Percentiles rank a stretch among this genome's conserved stretches.
Conservation (phyloP, 1,284 basidiomycete genomes). For the Naganishia sp. region DNA sequence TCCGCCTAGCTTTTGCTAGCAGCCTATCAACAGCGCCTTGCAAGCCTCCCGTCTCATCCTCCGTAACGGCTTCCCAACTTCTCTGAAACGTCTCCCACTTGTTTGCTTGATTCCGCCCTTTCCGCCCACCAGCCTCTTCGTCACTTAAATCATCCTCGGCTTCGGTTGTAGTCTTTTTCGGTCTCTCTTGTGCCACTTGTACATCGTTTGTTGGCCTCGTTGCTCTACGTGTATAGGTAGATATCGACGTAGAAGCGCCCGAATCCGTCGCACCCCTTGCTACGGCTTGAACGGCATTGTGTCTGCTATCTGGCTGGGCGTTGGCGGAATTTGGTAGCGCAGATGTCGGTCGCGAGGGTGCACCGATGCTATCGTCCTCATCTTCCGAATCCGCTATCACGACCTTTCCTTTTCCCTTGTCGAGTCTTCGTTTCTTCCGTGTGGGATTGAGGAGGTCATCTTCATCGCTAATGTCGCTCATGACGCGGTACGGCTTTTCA, state of each 20-base stretch:
- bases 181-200: not conserved
- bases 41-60: slow-evolving; percentile 89
- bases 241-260: slow-evolving; percentile 15
- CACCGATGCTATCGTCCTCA: slow-evolving; percentile 1
- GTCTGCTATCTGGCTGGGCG: slow-evolving; percentile 1
- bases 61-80: slow-evolving; percentile 89
- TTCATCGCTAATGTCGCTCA: slow-evolving; percentile 10
- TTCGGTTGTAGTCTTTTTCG: slow-evolving; percentile 7
- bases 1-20: slow-evolving; percentile 78
- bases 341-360: not conserved
- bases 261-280: slow-evolving; percentile 15
- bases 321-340: not conserved
- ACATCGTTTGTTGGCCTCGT: slow-evolving; percentile 1
- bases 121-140: slow-evolving; percentile 14
- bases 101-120: slow-evolving; percentile 16
- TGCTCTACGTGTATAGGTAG: slow-evolving; percentile 15
- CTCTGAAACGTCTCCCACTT: slow-evolving; percentile 28
- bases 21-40: slow-evolving; percentile 86
- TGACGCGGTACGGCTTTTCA: not conserved
- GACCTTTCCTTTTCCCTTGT: slow-evolving; percentile 21
- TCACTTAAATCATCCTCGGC: slow-evolving; percentile 22
- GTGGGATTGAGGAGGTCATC: slow-evolving; percentile 7
- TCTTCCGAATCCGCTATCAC: slow-evolving; percentile 6
- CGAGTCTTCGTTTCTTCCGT: slow-evolving; percentile 16
- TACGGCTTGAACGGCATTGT: slow-evolving; percentile 15